A percentile compares a stretch with the other conserved stretches of the same genome.
Conservation (phyloP, 768 basidiomycete genomes). For the Suillus tomentosus region DNA sequence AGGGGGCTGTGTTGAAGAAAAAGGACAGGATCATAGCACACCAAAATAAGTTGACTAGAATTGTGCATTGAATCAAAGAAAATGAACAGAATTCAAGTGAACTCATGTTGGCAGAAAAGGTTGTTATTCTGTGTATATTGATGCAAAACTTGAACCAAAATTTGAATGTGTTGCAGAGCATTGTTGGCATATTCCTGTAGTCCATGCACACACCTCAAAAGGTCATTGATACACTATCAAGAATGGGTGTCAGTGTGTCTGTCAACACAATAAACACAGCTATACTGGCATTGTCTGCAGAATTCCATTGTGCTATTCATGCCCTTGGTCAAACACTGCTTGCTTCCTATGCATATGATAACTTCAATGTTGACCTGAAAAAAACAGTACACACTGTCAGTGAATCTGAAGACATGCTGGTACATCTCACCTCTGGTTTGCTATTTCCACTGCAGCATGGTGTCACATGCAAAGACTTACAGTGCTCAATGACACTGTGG, state of each 20-base stretch:
- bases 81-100: background rate
- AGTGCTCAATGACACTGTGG: background rate
- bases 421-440: background rate
- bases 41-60: background rate
- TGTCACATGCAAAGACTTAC: background rate
- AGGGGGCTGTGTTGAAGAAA: background rate
- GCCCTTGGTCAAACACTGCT: background rate
- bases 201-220: background rate
- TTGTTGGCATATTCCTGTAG: background rate
- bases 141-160: background rate
- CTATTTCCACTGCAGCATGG: background rate
- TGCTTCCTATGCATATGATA: background rate
- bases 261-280: background rate
- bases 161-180: background rate
- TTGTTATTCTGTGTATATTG: background rate
- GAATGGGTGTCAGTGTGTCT: background rate
- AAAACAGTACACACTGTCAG: background rate
- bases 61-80: background rate
- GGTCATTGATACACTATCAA: background rate
- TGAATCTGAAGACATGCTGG: background rate
- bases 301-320: background rate
- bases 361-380: background rate
- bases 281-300: background rate
- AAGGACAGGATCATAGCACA: background rate
- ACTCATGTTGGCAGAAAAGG: background rate